Base-by-base conservation (phyloP, 1,139 yeast genomes). In the Yamadazyma dendronema region DNA sequence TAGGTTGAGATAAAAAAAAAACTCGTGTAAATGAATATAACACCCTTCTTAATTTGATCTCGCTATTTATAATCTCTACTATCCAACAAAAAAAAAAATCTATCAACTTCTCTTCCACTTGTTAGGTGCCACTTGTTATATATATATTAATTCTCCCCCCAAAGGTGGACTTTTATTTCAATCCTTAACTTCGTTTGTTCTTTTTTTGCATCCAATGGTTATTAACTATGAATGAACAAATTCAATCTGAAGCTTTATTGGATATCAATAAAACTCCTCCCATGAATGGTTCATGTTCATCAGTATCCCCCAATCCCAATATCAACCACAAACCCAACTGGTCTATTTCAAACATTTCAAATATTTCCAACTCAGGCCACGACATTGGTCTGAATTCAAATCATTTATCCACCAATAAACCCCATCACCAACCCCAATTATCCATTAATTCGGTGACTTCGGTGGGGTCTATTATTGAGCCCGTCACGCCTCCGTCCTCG, bases 401-500 rank as follows among this genome's bases (percentile, higher is more conserved):
- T 13, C 29, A 15, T 28, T 19, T 19, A 19, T 9, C 8, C 9
- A 12, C 29, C 4, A 27, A 15, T 27, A 16, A 27, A 21, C 21
- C 28, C 14, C 28, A 33, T 28, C 46, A 42, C 28, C 47, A 43
- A 30, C 41, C 44, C 3, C 39, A 48, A 36, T 43, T 48, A 30
- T 48, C 52, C 2, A 39, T 43, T 12, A 41, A 48, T 37, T 61
- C 66, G 32, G 51, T 66, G 39, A 63, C 59, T 46, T 63, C 68
- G 28, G 56, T 62, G 37, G 53, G 54, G 37, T 65, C 71, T 17
- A 46, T 65, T 36, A 53, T 62, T 22, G 73, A 67, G 46, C 73
- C 73, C 14, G 54, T 66, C 19, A 67, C 73, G 3, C 73, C 73
- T 10, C 73, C 73, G 19, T 31, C 41, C 2, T 19, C 22, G 9